Base-by-base conservation (phyloP, 495 filamentous ascomycete species). In the Lophium mytilinum region DNA sequence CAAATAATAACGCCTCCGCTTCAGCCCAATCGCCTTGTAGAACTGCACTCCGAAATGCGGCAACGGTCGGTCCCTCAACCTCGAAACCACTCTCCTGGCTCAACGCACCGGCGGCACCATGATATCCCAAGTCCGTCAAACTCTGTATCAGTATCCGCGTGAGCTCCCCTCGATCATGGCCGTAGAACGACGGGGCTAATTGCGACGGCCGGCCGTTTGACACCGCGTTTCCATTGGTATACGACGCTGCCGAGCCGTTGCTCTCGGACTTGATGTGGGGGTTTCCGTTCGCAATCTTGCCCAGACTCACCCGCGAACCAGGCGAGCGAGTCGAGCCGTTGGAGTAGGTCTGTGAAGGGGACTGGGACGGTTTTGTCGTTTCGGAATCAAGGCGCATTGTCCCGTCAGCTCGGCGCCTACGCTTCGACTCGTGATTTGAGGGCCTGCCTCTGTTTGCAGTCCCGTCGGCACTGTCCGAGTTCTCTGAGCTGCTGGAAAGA, bases 101-200 rank as follows among this genome's bases (percentile, higher is more conserved):
- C 55, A 99, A 75, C 56, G 74, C 78, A 17, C 80, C 76, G 35
- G 94, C 93, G 21, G 92, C 85, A 6, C 71, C 75, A 53, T 82
- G 74, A 69, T 97, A 96, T 1, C 92, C 93, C 69, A 97, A 71
- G 69, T 97, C 93, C 19, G 80, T 76, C 48, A 99, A 72, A 36
- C 89, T 87, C 71, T 99, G 93, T 63, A 97, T 94, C 59, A 96
- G 70, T 51, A 99, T 87, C 50, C 93, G 78, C 7, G 93, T 93
- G 10, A 97, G 85, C 72, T 99, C 91, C 74, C 94, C 92, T 66
- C 90, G 84, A 68, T 91, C 84, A 68, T 99, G 92, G 18, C 89
- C 90, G 60, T 81, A 86, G 66, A 83, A 89, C 49, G 74, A 73
- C 10, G 73, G 55, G 30, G 69, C 54, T 57, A 68, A 63, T 6